Conservation (phyloP, 805 yeast species). For the Cyberlindnera lachancei region DNA sequence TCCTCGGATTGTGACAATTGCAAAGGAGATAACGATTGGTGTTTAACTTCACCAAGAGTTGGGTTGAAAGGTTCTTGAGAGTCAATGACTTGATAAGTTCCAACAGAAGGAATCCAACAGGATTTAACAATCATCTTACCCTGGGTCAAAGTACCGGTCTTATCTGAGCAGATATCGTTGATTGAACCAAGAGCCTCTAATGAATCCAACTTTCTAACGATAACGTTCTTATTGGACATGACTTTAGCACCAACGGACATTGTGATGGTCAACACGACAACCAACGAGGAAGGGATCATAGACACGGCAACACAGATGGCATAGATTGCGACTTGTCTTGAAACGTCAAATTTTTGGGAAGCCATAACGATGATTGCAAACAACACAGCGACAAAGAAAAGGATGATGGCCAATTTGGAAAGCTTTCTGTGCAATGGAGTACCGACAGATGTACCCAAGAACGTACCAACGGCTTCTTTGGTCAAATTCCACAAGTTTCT, state of each 20-base stretch:
- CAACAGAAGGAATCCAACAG: slow-evolving; percentile 60
- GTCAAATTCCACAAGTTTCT: slow-evolving; percentile 33
- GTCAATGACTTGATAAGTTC: slow-evolving; percentile 46
- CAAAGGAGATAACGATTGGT: slow-evolving; percentile 13
- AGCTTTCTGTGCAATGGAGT: slow-evolving; percentile 76
- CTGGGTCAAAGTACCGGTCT: slow-evolving; percentile 75
- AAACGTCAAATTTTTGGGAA: slow-evolving; percentile 68
- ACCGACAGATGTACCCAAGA: slow-evolving; percentile 70
- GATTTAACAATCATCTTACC: slow-evolving; percentile 72
- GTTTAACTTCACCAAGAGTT: slow-evolving; percentile 38
- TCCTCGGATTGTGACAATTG: slow-evolving; percentile 17
- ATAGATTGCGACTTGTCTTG: slow-evolving; percentile 74
- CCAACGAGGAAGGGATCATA: slow-evolving; percentile 76
- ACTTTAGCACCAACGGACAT: slow-evolving; percentile 78
- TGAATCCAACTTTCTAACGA: slow-evolving; percentile 71
- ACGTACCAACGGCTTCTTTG: slow-evolving; percentile 52
- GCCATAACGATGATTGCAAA: slow-evolving; percentile 86
- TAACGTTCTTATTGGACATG: slow-evolving; percentile 59
- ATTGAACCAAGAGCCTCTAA: slow-evolving; percentile 75
- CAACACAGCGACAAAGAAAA: slow-evolving; percentile 70
- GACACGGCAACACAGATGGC: slow-evolving; percentile 78
- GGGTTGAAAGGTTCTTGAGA: slow-evolving; percentile 62
- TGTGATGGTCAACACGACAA: slow-evolving; percentile 73
- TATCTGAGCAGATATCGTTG: slow-evolving; percentile 74
- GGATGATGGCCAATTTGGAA: slow-evolving; percentile 65